These are phyloP conservation scores for Pulicaria dysenterica DNA, from an alignment of 129 eudicot species.

Conservation along the genomic window DNA sequence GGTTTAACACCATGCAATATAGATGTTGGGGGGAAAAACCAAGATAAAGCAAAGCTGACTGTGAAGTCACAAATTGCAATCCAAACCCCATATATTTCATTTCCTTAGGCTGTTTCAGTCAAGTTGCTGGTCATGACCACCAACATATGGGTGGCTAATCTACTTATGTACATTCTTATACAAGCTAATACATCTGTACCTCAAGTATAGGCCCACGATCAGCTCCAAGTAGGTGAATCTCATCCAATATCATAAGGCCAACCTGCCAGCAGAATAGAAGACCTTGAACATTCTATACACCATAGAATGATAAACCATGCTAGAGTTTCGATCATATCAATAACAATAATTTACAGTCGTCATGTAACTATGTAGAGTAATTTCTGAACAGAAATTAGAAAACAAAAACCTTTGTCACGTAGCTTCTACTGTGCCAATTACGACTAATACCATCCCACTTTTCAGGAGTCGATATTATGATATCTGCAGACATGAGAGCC, in stretches of 20 bases:
- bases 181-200: constrained; percentile 50
- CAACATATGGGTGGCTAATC: background rate
- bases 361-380: constrained; percentile 7
- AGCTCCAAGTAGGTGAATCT: constrained; percentile 96
- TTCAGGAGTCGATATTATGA: constrained; percentile 98
- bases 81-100: constrained; percentile 19
- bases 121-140: background rate
- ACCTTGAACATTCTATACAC: constrained; percentile 24
- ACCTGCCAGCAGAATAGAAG: constrained; percentile 53
- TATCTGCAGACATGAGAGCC: constrained; percentile 94
- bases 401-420: constrained; percentile 84
- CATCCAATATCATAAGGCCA: constrained; percentile 96
- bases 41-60: background rate
- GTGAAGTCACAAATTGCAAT: background rate
- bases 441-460: constrained; percentile 99
- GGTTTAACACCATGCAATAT: background rate
- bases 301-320: background rate
- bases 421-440: constrained; percentile 95
- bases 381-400: constrained; percentile 1
- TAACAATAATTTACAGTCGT: constrained; percentile 1
- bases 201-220: constrained; percentile 99
- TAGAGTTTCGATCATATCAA: background rate
- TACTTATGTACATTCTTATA: constrained; percentile 12
- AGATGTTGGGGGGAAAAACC: background rate
- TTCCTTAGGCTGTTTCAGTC: constrained; percentile 12